Evolutionary conservation across 805 yeast species (phyloP).

Genomic region (Metschnikowia henanensis): DNA sequence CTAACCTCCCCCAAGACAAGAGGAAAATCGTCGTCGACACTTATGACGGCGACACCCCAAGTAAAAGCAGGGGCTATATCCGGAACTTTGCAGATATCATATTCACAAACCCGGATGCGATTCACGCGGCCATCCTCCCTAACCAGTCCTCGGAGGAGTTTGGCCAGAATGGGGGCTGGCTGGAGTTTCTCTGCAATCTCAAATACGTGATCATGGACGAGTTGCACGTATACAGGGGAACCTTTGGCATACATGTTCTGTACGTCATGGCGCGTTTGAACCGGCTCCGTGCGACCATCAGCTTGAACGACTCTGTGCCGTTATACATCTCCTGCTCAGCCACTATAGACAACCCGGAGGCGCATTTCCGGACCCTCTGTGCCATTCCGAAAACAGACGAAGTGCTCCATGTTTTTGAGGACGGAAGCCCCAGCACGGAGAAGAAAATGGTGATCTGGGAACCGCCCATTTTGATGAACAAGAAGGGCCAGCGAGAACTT

Average conservation of each 20-base stretch:
- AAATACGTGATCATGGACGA: constrained; percentile 80
- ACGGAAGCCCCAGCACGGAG: constrained; percentile 87
- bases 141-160: constrained; percentile 46
- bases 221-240: constrained; percentile 83
- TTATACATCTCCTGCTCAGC: constrained; percentile 91
- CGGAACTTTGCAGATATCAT: constrained; percentile 71
- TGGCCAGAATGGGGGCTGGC: constrained; percentile 50
- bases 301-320: constrained; percentile 28
- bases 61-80: constrained; percentile 49
- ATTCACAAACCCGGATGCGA: constrained; percentile 93
- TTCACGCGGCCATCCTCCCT: constrained; percentile 84
- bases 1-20: constrained; percentile 44
- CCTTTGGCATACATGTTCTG: constrained; percentile 93
- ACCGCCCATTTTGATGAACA: constrained; percentile 65
- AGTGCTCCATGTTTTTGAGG: constrained; percentile 61
- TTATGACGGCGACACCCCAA: constrained; percentile 91
- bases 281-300: constrained; percentile 43
- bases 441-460: constrained; percentile 81
- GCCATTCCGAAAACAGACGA: constrained; percentile 51
- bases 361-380: constrained; percentile 73
- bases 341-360: constrained; percentile 71
- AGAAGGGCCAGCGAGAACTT: constrained; percentile 44
- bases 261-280: constrained; percentile 77
- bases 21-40: constrained; percentile 63
- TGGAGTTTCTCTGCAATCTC: constrained; percentile 59